phyloP scores from a whole-genome alignment of 2,329 filamentous ascomycete genomes.

The Beauveria sp. region DNA sequence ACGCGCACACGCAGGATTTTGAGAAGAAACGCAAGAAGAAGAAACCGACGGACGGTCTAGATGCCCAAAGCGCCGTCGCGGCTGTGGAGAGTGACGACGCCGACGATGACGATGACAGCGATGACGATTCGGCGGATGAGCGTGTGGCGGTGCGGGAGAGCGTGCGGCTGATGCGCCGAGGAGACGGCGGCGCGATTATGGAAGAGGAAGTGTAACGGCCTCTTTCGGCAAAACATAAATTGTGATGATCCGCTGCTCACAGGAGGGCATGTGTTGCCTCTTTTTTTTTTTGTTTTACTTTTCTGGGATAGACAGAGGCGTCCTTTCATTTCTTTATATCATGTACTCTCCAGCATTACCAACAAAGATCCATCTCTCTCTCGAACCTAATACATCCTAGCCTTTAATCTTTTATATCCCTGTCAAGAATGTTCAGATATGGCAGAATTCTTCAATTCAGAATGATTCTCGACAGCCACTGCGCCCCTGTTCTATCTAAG shows the following conservation, averaged over 20 bases:
- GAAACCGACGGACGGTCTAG: background rate
- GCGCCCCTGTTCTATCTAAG: background rate
- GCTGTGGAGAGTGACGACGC: slow-evolving; percentile 21
- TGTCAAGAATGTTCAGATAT: background rate
- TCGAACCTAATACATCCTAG: background rate
- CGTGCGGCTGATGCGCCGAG: background rate
- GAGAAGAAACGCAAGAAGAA: slow-evolving; percentile 57
- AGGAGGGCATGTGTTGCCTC: background rate
- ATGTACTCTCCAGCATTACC: background rate
- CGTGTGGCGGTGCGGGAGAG: slow-evolving; percentile 9
- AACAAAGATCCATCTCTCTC: background rate
- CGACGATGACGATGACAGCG: slow-evolving; percentile 30
- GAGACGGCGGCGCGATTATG: background rate
- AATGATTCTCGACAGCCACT: background rate
- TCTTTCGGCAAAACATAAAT: background rate
- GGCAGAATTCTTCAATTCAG: background rate
- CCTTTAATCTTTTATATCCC: background rate
- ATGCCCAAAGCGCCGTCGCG: slow-evolving; percentile 8
- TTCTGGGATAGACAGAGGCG: background rate
- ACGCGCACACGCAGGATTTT: slow-evolving; percentile 87
- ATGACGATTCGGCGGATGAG: slow-evolving; percentile 18
- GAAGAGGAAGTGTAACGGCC: background rate
- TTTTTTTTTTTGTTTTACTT: background rate
- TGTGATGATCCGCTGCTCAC: background rate
- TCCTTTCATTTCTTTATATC: background rate